phyloP scores from a whole-genome alignment of 2,329 filamentous ascomycete genomes.

The Colletotrichum salicis region DNA sequence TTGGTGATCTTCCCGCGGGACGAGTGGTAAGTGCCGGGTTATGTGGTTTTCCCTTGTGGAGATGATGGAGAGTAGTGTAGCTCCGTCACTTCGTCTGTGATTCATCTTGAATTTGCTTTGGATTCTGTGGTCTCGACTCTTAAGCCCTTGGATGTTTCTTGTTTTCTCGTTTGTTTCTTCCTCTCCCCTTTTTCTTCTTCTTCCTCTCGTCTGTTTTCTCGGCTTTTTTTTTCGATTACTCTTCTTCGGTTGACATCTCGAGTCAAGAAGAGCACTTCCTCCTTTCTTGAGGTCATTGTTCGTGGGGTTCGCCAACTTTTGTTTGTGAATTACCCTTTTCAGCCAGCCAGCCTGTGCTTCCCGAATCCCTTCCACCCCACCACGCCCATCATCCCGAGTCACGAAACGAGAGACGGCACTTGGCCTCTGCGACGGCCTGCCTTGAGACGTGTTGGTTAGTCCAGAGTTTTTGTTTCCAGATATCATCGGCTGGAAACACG shows the following conservation, averaged over 20 bases:
- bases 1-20: background rate
- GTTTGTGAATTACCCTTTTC: background rate
- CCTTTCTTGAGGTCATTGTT: background rate
- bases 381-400: background rate
- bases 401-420: background rate
- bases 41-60: background rate
- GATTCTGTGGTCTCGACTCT: background rate
- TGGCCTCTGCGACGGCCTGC: background rate
- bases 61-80: background rate
- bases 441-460: background rate
- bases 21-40: background rate
- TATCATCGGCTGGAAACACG: background rate
- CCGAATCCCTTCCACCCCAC: background rate
- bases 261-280: too few relatives aligned
- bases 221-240: too few relatives aligned
- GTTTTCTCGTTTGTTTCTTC: background rate
- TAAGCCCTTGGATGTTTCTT: background rate
- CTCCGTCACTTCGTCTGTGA: background rate
- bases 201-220: background rate
- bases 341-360: conserved; percentile 28
- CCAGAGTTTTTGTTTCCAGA: background rate
- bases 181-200: background rate
- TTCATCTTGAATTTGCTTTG: background rate
- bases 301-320: background rate
- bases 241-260: too few relatives aligned